Conservation (phyloP, 768 basidiomycete species). For the Mycena olivaceomarginata region DNA sequence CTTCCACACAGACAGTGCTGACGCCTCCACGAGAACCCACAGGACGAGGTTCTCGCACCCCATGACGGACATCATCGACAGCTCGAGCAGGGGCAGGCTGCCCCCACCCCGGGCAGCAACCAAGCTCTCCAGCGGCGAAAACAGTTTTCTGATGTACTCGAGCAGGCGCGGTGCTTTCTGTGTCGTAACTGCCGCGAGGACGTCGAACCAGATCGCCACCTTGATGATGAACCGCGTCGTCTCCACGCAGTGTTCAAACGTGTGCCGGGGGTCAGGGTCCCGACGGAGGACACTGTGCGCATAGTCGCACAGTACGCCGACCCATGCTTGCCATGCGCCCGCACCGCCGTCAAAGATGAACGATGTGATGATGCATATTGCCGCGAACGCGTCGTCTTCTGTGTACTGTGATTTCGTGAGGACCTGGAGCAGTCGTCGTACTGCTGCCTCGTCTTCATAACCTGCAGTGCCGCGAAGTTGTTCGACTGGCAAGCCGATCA, state of each 20-base stretch:
- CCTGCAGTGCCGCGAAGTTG: constrained; percentile 51
- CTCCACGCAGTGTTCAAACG: constrained; percentile 67
- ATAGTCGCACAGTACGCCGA: constrained; percentile 76
- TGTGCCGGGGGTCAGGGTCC: constrained; percentile 63
- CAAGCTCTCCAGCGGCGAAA: constrained; percentile 66
- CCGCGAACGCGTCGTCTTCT: constrained; percentile 86
- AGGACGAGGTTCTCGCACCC: constrained; percentile 90
- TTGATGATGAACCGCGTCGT: constrained; percentile 85
- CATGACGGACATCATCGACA: constrained; percentile 89
- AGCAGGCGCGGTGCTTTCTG: constrained; percentile 75
- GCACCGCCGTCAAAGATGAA: constrained; percentile 87
- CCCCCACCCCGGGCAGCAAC: constrained; percentile 51
- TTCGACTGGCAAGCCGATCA: constrained; percentile 44
- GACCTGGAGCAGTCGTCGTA: constrained; percentile 51
- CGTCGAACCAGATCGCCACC: constrained; percentile 92
- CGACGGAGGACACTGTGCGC: constrained; percentile 68
- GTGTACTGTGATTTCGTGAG: constrained; percentile 52
- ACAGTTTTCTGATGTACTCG: constrained; percentile 73
- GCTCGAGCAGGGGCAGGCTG: constrained; percentile 54
- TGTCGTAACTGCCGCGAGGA: constrained; percentile 85
- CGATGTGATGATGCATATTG: constrained; percentile 83
- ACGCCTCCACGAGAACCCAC: constrained; percentile 86
- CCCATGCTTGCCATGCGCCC: constrained; percentile 82
- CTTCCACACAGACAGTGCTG: constrained; percentile 82
- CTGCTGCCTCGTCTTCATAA: constrained; percentile 46